phyloP scores from a whole-genome alignment of 768 basidiomycete genomes.

The Pleurotus pulmonarius region DNA sequence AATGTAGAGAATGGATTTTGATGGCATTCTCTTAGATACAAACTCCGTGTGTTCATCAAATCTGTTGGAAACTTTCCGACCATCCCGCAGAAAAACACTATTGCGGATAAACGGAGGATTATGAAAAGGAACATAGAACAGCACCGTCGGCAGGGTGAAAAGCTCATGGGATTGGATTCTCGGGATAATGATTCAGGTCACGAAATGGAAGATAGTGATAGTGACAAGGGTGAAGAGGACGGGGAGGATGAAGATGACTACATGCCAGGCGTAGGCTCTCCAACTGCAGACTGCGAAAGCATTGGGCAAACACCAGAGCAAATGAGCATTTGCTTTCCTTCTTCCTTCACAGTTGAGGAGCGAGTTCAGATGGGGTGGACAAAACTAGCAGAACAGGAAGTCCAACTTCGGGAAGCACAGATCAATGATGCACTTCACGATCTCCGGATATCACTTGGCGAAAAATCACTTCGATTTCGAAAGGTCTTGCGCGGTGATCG shows the following conservation, averaged over 20 bases:
- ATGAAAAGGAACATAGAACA: background rate
- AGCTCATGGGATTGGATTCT: background rate
- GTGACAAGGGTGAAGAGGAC: background rate
- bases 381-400: slow-evolving; percentile 14
- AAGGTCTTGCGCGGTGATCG: background rate
- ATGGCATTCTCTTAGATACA: too few relatives aligned
- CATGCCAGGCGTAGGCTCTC: background rate
- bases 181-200: background rate
- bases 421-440: slow-evolving; percentile 15
- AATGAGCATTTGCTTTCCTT: slow-evolving; percentile 7
- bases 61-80: background rate
- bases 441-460: slow-evolving; percentile 7
- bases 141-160: background rate
- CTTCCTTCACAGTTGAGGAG: slow-evolving; percentile 7
- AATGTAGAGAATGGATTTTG: background rate
- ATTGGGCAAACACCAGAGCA: background rate
- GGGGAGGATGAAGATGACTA: background rate
- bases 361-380: slow-evolving; percentile 9
- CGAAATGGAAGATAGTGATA: background rate
- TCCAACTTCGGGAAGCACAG: slow-evolving; percentile 13
- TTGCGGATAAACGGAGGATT: background rate
- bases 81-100: background rate
- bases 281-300: background rate
- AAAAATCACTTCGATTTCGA: slow-evolving; percentile 4
- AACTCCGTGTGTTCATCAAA: background rate